These are phyloP conservation scores for Phytophthora agathidicida DNA, from an alignment of 352 stramenopile genomes.

Conservation along the genomic window DNA sequence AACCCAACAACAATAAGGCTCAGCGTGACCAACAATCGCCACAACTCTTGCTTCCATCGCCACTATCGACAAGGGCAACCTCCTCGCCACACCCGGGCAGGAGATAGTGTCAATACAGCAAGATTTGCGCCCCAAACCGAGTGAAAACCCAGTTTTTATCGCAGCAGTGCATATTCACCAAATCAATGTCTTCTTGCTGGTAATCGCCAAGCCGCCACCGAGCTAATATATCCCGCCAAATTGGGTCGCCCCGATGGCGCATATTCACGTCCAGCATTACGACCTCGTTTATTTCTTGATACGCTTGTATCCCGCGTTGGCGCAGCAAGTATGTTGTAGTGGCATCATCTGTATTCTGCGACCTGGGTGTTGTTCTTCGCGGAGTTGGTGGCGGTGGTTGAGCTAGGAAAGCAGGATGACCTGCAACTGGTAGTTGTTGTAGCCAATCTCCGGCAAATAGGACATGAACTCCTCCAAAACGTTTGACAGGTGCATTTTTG, in stretches of 20 bases:
- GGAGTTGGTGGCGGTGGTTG: too few relatives aligned
- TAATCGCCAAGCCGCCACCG: conserved; percentile 2
- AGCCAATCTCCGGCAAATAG: conserved; percentile 37
- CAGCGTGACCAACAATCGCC: too few relatives aligned
- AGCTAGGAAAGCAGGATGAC: conserved; percentile 12
- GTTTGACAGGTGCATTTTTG: background rate
- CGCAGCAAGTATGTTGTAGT: background rate
- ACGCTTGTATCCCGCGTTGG: background rate
- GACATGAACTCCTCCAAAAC: conserved; percentile 27
- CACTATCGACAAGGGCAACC: conserved; percentile 2
- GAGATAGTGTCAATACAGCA: conserved; percentile 7
- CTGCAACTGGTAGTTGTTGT: conserved; percentile 29
- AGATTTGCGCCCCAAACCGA: background rate
- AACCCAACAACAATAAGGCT: too few relatives aligned
- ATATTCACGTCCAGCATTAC: conserved; percentile 5
- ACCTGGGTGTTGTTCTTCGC: too few relatives aligned
- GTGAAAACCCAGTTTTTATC: background rate
- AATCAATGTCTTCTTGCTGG: conserved; percentile 1
- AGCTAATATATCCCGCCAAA: background rate
- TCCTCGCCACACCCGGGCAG: conserved; percentile 18
- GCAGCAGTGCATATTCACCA: background rate
- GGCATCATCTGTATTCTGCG: background rate
- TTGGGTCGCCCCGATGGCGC: background rate
- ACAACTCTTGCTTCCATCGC: background rate
- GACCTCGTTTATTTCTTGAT: conserved; percentile 4